Percentiles rank a stretch among this genome's conserved stretches.
These are phyloP conservation scores for Fistulifera pelliculosa DNA, from an alignment of 108 stramenopile species.

Conservation along the genomic window DNA sequence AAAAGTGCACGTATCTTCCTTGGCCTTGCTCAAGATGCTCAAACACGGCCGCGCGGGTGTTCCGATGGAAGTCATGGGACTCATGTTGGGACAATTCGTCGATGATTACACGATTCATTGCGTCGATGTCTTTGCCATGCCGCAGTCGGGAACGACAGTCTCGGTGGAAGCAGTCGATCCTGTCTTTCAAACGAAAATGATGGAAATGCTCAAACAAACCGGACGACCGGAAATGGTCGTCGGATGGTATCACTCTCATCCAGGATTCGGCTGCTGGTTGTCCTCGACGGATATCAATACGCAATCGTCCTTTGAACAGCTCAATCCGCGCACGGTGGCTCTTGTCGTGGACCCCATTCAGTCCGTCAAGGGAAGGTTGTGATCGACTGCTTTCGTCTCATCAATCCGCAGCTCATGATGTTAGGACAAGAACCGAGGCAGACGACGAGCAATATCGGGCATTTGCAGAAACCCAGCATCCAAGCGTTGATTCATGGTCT, in stretches of 20 bases:
- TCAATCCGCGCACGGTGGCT: slow-evolving; percentile 93
- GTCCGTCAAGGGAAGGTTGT: slow-evolving; percentile 99
- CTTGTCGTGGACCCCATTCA: slow-evolving; percentile 99
- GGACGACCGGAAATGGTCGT: slow-evolving; percentile 97
- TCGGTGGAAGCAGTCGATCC: slow-evolving; percentile 98
- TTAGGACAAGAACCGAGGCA: slow-evolving; percentile 96
- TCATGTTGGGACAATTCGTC: slow-evolving; percentile 99
- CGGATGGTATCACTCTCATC: slow-evolving; percentile 99
- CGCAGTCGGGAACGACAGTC: slow-evolving; percentile 95
- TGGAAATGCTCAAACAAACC: slow-evolving; percentile 99
- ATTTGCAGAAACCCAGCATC: slow-evolving; percentile 98
- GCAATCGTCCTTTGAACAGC: slow-evolving; percentile 93
- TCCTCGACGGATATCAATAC: slow-evolving; percentile 97
- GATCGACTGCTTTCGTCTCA: slow-evolving; percentile 98
- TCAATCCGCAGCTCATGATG: slow-evolving; percentile 98
- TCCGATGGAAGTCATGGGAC: slow-evolving; percentile 99
- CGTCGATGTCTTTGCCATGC: slow-evolving; percentile 99
- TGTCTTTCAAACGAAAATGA: slow-evolving; percentile 98
- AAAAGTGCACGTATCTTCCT: slow-evolving; percentile 96
- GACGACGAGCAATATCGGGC: slow-evolving; percentile 97
- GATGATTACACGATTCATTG: slow-evolving; percentile 99
- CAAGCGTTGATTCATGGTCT: slow-evolving; percentile 98
- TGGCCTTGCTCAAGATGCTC: slow-evolving; percentile 99
- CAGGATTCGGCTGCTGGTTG: slow-evolving; percentile 99
- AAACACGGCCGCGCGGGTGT: slow-evolving; percentile 99